Conservation (phyloP, 169 alveolate species). For the Cryptosporidium canis region DNA sequence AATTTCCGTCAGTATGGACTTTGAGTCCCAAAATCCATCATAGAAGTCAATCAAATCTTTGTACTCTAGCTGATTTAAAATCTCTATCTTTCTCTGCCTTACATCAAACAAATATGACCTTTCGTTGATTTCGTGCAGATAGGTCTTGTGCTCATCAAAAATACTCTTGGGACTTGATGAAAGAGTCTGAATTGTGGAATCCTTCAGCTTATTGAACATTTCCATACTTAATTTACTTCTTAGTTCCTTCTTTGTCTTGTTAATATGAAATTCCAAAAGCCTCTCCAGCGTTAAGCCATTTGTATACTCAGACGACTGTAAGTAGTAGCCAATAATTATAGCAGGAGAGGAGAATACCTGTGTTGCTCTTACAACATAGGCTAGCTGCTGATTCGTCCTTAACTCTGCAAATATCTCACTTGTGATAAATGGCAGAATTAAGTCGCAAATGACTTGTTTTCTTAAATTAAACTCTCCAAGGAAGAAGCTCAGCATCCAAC, state of each 20-base stretch:
- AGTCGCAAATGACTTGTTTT: conserved; percentile 26
- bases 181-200: conserved; percentile 49
- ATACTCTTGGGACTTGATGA: conserved; percentile 60
- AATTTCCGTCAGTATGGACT: conserved; percentile 22
- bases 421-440: conserved; percentile 19
- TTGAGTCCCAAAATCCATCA: conserved; percentile 41
- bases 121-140: conserved; percentile 56
- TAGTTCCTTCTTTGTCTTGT: not conserved
- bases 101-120: conserved; percentile 25
- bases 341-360: conserved; percentile 61
- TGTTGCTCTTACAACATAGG: conserved; percentile 35
- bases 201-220: conserved; percentile 12
- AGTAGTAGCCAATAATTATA: conserved; percentile 40
- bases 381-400: conserved; percentile 54
- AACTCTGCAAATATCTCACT: conserved; percentile 54
- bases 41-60: conserved; percentile 51
- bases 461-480: conserved; percentile 16
- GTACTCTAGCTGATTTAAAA: conserved; percentile 1
- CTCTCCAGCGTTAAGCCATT: conserved; percentile 42
- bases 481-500: conserved; percentile 31
- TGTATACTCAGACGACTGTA: conserved; percentile 60
- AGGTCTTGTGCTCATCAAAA: conserved; percentile 47
- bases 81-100: conserved; percentile 34
- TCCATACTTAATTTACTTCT: not conserved
- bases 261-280: conserved; percentile 35